phyloP scores from a whole-genome alignment of 176 grass and related monocot species.

The Zizania latifolia region DNA sequence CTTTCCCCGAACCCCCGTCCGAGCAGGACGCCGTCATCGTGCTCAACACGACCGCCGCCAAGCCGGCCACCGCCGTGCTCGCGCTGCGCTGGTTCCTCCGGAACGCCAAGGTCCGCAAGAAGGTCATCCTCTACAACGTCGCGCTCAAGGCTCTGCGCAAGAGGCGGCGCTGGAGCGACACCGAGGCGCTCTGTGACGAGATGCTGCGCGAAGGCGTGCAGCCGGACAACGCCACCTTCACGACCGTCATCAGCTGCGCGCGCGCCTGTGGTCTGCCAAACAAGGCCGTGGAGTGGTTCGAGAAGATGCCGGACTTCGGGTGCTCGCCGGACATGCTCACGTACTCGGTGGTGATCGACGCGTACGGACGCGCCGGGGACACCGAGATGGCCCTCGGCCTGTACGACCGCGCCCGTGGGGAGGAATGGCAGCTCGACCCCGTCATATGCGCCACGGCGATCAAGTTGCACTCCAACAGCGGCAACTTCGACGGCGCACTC shows the following conservation, averaged over 20 bases:
- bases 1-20: slow-evolving; percentile 35
- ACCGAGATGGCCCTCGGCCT: slow-evolving; percentile 57
- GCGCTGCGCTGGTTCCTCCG: slow-evolving; percentile 71
- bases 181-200: slow-evolving; percentile 64
- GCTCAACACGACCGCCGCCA: slow-evolving; percentile 47
- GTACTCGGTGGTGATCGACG: slow-evolving; percentile 67
- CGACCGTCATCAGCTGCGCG: slow-evolving; percentile 71
- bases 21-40: slow-evolving; percentile 85
- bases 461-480: slow-evolving; percentile 42
- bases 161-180: slow-evolving; percentile 48
- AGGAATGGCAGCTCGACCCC: slow-evolving; percentile 62
- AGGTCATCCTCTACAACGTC: slow-evolving; percentile 86
- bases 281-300: slow-evolving; percentile 88
- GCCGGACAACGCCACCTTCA: slow-evolving; percentile 80
- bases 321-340: slow-evolving; percentile 71
- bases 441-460: slow-evolving; percentile 68
- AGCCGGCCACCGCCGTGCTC: slow-evolving; percentile 41
- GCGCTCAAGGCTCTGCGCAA: slow-evolving; percentile 72
- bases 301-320: slow-evolving; percentile 70
- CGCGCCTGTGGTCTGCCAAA: slow-evolving; percentile 48
- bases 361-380: slow-evolving; percentile 61
- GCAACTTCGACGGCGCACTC: slow-evolving; percentile 75
- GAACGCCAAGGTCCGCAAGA: slow-evolving; percentile 43
- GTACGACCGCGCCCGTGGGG: slow-evolving; percentile 63
- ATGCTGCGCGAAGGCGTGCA: slow-evolving; percentile 50